Conservation (phyloP, 2,329 filamentous ascomycete species). For the Hypoxylon sp. region DNA sequence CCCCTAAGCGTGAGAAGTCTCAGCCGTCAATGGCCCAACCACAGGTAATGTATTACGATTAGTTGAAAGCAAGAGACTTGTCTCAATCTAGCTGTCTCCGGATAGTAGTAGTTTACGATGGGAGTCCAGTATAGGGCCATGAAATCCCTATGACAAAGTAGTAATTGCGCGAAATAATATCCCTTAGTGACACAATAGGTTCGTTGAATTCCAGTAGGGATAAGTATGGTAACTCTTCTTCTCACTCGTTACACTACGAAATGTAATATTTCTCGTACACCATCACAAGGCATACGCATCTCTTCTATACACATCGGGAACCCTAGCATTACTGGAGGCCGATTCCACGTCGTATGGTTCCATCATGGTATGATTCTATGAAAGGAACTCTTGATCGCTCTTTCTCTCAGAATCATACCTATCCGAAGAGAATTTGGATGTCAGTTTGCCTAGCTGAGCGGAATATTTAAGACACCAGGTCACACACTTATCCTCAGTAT, state of each 20-base stretch:
- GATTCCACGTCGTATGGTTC: neutral
- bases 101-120: neutral
- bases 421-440: neutral
- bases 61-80: neutral
- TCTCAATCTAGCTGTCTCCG: neutral
- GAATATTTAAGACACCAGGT: neutral
- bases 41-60: neutral
- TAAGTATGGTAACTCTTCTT: neutral
- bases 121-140: neutral
- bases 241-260: neutral
- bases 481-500: neutral
- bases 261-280: neutral
- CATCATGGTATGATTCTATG: neutral
- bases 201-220: neutral
- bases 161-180: neutral
- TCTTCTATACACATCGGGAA: neutral
- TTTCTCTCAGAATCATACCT: neutral
- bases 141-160: neutral
- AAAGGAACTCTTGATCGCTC: neutral
- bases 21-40: neutral
- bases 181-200: neutral
- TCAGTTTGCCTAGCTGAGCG: neutral
- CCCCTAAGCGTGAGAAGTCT: neutral
- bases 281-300: neutral
- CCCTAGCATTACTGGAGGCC: neutral